Evolutionary conservation across 805 yeast genomes (phyloP), one percentile per base, ranked within the genome.

Genomic region (Candida montana): DNA sequence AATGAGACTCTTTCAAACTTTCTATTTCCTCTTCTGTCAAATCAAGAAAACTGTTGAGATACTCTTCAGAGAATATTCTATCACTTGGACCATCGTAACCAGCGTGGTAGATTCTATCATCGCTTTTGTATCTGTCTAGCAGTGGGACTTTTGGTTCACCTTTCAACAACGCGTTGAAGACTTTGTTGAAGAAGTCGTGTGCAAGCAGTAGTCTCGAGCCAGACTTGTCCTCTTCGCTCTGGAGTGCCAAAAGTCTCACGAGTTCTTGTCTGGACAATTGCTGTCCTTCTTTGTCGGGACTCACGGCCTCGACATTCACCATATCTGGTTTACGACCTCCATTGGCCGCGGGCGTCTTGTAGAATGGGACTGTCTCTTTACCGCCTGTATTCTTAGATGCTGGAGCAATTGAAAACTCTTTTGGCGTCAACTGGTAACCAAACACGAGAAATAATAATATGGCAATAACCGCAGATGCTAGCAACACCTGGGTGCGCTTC

Each of bases 91-190:
- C 61, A 44, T 65, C 76, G 52, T 74, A 78, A 20, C 78, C 69
- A 1, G 81, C 80, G 49, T 75, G 79, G 48, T 72, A 74, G 20
- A 76, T 74, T 44, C 79, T 59, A 10, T 73, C 67, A 3, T 66
- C 63, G 10, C 71, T 61, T 23, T 61, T 62, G 54, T 77, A 79
- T 7, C 59, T 61, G 21, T 63, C 63, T 35, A 81, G 59, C 19
- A 63, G 59, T 1, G 58, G 54, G 3, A 75, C 60, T 6, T 59
- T 49, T 1, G 87, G 87, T 47, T 61, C 64, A 11, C 72, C 71
- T 15, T 62, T 55, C 37, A 63, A 54, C 40, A 73, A 53, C 3
- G 65, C 59, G 5, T 64, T 57, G 48, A 77, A 73, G 9, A 77
- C 65, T 2, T 52, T 43, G 19, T 63, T 58, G 51, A 69, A 76